Evolutionary conservation across 73 alveolate genomes (phyloP).

Genomic region (Effrenium voratum): DNA sequence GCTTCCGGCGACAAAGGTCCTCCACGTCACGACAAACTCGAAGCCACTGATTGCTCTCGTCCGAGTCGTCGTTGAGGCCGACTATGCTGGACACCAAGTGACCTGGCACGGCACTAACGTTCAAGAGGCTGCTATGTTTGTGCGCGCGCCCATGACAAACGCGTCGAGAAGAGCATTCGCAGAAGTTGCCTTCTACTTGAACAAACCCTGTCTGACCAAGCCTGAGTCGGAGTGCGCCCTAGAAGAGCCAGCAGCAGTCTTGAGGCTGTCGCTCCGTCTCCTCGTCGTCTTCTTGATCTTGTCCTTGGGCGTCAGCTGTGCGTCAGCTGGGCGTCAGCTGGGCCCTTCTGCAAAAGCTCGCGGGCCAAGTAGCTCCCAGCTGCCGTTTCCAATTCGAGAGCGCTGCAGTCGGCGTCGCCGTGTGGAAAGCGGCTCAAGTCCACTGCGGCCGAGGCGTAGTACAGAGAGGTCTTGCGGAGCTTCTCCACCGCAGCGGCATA

Average conservation of each 20-base stretch:
- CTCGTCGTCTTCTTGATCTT: neutral
- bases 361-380: conserved; percentile 7
- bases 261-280: conserved; percentile 16
- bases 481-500: neutral
- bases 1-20: neutral
- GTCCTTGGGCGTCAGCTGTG: neutral
- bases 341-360: neutral
- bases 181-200: neutral
- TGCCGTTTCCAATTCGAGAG: neutral
- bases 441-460: too few relatives aligned
- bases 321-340: too few relatives aligned
- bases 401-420: neutral
- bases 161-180: too few relatives aligned
- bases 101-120: neutral
- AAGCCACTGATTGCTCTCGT: neutral
- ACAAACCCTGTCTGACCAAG: too few relatives aligned
- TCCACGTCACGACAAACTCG: neutral
- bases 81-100: conserved; percentile 11
- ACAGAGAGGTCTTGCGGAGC: neutral
- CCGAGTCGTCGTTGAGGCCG: neutral
- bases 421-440: neutral
- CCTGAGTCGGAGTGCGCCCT: too few relatives aligned
- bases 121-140: neutral
- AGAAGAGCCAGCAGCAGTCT: too few relatives aligned
- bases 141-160: neutral